Evolutionary conservation across 176 grass and related monocot species (phyloP), one percentile per base, ranked within the genome.

Genomic region (Bromus sterilis): DNA sequence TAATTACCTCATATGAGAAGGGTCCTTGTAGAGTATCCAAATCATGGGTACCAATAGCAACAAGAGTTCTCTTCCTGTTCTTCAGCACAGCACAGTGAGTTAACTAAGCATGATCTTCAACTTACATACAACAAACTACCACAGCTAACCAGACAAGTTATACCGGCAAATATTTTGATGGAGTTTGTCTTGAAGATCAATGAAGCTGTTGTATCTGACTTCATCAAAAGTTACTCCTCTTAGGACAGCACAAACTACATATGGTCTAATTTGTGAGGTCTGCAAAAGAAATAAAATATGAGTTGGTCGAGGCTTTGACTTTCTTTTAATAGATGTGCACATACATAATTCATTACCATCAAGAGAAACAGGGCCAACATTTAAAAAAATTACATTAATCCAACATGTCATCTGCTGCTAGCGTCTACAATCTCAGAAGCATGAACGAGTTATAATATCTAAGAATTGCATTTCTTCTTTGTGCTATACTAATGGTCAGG

Each of bases 101-200:
- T 71, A 73, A 79, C 23, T 29, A 86, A 87, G 60, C 26, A n/a
- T 37, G 32, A 82, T 56, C 32, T 69, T 29, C 21, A 71, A 58
- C 15, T 32, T 32, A 87, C 87, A 87, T 18, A 51, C 16, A 82
- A 77, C 31, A 43, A 77, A 85, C 21, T 46, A 51, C 0, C 11
- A 83, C 6, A 13, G 5, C 16, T 11, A 36, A 72, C 21, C 72
- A 70, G 60, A 76, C 24, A 76, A 76, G 42, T 56, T 18, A 83
- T 89, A 98, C 95, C 96, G 71, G 89, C 96, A 98, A 82, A 98
- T 95, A 91, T 98, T 98, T 83, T 98, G 93, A 56, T 98, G 96
- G 28, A 98, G 89, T 79, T 98, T 98, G 85, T 98, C 93, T 93
- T 98, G 93, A n/a, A 98, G 86, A 71, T 93, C 96, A 80, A 98